Evolutionary conservation across 768 basidiomycete genomes (phyloP).

Genomic region (Clitopilus passeckerianus): DNA sequence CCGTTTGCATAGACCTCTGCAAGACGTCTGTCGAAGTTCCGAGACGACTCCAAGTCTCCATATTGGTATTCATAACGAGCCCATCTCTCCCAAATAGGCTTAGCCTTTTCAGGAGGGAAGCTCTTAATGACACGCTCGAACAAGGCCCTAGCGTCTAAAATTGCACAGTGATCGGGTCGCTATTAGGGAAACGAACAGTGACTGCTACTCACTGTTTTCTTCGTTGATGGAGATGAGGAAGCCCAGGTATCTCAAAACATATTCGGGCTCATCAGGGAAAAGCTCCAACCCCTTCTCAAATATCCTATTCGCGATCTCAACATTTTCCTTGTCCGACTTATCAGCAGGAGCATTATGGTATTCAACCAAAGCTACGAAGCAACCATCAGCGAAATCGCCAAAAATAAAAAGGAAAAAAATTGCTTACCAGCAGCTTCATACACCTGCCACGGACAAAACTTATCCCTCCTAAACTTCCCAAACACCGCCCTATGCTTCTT

Average conservation of each 20-base stretch:
- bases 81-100: conserved; percentile 95
- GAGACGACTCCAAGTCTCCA: conserved; percentile 83
- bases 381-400: neutral
- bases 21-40: conserved; percentile 87
- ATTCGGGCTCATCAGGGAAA: conserved; percentile 80
- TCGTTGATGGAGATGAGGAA: conserved; percentile 96
- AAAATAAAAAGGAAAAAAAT: conserved; percentile 1
- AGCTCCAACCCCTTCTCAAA: conserved; percentile 90
- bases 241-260: conserved; percentile 82
- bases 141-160: conserved; percentile 86
- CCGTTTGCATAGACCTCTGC: conserved; percentile 84
- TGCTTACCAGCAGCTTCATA: conserved; percentile 84
- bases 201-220: conserved; percentile 71
- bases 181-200: neutral
- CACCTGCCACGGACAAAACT: conserved; percentile 85
- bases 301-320: conserved; percentile 70
- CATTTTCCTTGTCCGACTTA: conserved; percentile 23
- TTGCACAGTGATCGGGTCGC: conserved; percentile 1
- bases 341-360: conserved; percentile 80
- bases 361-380: conserved; percentile 77
- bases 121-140: conserved; percentile 86
- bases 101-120: conserved; percentile 73
- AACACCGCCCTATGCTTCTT: conserved; percentile 77
- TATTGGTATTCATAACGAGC: conserved; percentile 93
- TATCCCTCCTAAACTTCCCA: conserved; percentile 71